Conservation (phyloP, 2,329 filamentous ascomycete genomes). For the Aspergillus hiratsukae region DNA sequence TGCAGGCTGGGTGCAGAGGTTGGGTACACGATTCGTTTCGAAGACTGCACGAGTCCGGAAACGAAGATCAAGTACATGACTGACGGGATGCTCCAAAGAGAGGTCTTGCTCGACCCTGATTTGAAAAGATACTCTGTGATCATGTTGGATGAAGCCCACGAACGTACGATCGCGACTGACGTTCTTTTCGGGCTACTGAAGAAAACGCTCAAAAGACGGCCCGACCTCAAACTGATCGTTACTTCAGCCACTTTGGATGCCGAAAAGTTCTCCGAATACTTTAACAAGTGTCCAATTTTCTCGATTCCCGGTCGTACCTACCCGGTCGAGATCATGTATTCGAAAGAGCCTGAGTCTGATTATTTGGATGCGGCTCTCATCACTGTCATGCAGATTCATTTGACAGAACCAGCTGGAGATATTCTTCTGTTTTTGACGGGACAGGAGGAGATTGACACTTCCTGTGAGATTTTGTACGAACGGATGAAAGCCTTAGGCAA, state of each 20-base stretch:
- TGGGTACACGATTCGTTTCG: constrained; percentile 95
- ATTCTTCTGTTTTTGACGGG: constrained; percentile 96
- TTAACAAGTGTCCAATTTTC: constrained; percentile 93
- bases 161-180: constrained; percentile 92
- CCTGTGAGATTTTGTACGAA: constrained; percentile 87
- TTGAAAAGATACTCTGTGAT: constrained; percentile 89
- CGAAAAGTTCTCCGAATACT: constrained; percentile 95
- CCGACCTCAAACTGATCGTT: constrained; percentile 90
- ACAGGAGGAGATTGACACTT: constrained; percentile 95
- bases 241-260: constrained; percentile 95
- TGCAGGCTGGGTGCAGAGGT: constrained; percentile 88
- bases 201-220: constrained; percentile 79
- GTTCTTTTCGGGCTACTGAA: constrained; percentile 92
- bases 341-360: constrained; percentile 88
- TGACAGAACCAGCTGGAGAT: constrained; percentile 87
- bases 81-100: constrained; percentile 94
- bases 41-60: constrained; percentile 80
- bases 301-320: constrained; percentile 93
- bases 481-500: constrained; percentile 94
- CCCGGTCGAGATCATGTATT: constrained; percentile 95
- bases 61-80: constrained; percentile 99
- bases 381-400: constrained; percentile 96
- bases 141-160: constrained; percentile 97
- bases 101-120: constrained; percentile 88
- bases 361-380: constrained; percentile 92